Conservation (phyloP, 208 protist genomes). For the Wallacemonas sp. region DNA sequence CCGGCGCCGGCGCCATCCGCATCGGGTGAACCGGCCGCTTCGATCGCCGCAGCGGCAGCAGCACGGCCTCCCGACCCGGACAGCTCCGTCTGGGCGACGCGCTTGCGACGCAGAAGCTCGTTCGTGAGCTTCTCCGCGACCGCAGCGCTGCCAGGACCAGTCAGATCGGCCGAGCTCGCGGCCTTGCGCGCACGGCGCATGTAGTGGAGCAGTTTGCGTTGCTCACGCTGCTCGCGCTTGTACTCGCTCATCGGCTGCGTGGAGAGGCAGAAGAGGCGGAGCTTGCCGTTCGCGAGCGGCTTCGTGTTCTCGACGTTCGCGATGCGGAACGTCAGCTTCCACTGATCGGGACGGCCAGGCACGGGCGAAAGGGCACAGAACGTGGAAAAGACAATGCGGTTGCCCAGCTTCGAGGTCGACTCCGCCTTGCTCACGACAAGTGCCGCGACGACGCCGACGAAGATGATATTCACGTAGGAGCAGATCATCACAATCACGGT, state of each 20-base stretch:
- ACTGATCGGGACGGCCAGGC: slow-evolving; percentile 41
- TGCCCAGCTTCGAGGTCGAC: slow-evolving; percentile 56
- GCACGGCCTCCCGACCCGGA: not conserved
- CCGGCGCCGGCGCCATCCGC: not conserved
- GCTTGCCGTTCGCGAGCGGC: slow-evolving; percentile 53
- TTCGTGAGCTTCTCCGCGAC: slow-evolving; percentile 1
- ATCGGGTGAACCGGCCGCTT: not conserved
- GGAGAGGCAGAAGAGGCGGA: slow-evolving; percentile 74
- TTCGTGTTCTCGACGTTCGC: slow-evolving; percentile 69
- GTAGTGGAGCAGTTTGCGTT: slow-evolving; percentile 18
- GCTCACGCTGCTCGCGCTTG: slow-evolving; percentile 32
- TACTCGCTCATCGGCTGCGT: slow-evolving; percentile 55
- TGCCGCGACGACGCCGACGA: slow-evolving; percentile 83
- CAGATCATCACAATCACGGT: slow-evolving; percentile 75
- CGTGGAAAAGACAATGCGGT: slow-evolving; percentile 82
- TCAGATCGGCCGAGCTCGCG: not conserved
- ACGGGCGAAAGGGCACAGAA: slow-evolving; percentile 68
- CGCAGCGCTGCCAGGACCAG: not conserved
- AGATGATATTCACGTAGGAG: slow-evolving; percentile 83
- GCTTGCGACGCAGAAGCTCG: slow-evolving; percentile 6
- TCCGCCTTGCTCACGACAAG: slow-evolving; percentile 84
- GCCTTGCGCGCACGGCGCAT: slow-evolving; percentile 17
- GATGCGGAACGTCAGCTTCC: slow-evolving; percentile 75
- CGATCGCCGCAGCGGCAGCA: not conserved
- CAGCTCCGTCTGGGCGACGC: not conserved